Evolutionary conservation across 1,284 basidiomycete species (phyloP).

Genomic region (Sparassis latifolia): DNA sequence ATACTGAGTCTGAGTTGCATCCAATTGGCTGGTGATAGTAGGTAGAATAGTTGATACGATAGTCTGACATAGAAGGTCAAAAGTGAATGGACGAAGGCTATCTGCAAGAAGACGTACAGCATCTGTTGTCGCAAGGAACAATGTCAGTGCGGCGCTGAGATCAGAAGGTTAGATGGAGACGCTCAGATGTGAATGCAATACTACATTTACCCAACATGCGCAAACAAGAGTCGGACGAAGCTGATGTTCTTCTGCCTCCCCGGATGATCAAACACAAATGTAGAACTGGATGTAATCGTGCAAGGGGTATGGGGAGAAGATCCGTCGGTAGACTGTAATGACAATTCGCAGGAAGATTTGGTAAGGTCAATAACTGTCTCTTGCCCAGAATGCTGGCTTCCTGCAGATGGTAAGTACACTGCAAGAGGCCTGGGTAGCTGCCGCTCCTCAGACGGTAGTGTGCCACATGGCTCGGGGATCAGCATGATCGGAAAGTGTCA

Average conservation of each 20-base stretch:
- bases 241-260: conserved; percentile 28
- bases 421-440: background rate
- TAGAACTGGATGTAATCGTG: conserved; percentile 18
- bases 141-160: conserved; percentile 59
- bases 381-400: background rate
- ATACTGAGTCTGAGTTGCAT: conserved; percentile 61
- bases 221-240: conserved; percentile 40
- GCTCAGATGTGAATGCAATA: conserved; percentile 4
- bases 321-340: conserved; percentile 8
- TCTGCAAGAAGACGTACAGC: conserved; percentile 42
- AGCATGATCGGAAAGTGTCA: background rate
- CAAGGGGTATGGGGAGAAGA: conserved; percentile 7
- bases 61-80: conserved; percentile 38
- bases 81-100: conserved; percentile 11
- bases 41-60: conserved; percentile 78
- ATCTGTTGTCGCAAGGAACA: conserved; percentile 79
- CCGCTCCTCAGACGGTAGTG: background rate
- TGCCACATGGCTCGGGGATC: background rate
- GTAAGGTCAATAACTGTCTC: background rate
- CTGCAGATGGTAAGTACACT: background rate
- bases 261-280: conserved; percentile 16
- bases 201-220: conserved; percentile 46
- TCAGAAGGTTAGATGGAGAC: conserved; percentile 11
- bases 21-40: conserved; percentile 62
- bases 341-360: conserved; percentile 12